phyloP scores from a whole-genome alignment of 225 moss, liverwort and hornwort species.

The Physcomitrellopsis africana region DNA sequence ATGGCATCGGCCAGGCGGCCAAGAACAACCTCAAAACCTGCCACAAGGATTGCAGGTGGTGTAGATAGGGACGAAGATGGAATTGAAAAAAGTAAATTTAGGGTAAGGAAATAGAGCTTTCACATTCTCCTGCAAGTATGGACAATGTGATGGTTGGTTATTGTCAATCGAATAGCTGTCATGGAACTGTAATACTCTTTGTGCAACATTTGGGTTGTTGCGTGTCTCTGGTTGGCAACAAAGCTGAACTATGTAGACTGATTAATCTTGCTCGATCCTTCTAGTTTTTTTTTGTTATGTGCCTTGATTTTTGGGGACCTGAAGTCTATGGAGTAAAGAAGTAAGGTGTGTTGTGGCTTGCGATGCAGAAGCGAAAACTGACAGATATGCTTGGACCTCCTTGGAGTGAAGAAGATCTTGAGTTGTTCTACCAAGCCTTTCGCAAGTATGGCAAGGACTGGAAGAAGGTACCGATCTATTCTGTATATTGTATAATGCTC shows the following conservation, averaged over 20 bases:
- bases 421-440: constrained; percentile 86
- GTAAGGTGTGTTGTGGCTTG: constrained; percentile 33
- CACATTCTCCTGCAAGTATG: background rate
- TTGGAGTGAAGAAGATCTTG: constrained; percentile 91
- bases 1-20: constrained; percentile 93
- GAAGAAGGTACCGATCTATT: constrained; percentile 69
- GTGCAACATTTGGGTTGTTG: constrained; percentile 1
- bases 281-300: constrained; percentile 16
- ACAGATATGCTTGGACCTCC: constrained; percentile 93
- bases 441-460: constrained; percentile 94
- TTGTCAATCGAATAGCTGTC: constrained; percentile 15
- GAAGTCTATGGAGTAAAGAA: constrained; percentile 15
- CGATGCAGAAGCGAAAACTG: constrained; percentile 83
- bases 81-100: constrained; percentile 73
- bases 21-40: constrained; percentile 69
- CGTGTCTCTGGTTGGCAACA: constrained; percentile 11
- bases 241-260: constrained; percentile 4
- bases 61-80: constrained; percentile 70
- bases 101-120: constrained; percentile 58
- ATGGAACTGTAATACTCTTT: background rate
- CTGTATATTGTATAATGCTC: background rate
- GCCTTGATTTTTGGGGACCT: constrained; percentile 22
- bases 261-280: constrained; percentile 20
- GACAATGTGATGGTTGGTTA: constrained; percentile 20
- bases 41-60: constrained; percentile 59